Evolutionary conservation across 2,329 filamentous ascomycete genomes (phyloP).

Genomic region (Colletotrichum salicis): DNA sequence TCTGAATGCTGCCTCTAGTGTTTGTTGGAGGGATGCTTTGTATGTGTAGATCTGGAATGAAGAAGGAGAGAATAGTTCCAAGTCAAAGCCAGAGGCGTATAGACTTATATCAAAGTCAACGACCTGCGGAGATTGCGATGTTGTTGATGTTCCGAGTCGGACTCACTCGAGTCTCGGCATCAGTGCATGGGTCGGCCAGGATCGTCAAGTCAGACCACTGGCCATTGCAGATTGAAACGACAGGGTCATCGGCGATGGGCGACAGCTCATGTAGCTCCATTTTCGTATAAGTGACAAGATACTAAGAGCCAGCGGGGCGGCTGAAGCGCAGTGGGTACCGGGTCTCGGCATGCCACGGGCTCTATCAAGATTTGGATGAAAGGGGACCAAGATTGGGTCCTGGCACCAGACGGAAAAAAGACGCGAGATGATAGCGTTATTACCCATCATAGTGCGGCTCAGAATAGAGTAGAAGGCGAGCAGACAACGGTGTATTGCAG

Average conservation of each 20-base stretch:
- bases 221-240: neutral
- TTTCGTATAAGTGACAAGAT: conserved; percentile 3
- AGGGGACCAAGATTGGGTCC: neutral
- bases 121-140: neutral
- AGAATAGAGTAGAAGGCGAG: neutral
- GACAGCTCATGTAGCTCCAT: neutral
- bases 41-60: neutral
- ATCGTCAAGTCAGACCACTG: conserved; percentile 24
- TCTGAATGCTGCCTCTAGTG: neutral
- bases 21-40: neutral
- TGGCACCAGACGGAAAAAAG: neutral
- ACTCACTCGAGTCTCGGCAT: neutral
- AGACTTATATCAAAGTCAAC: conserved; percentile 20
- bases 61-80: neutral
- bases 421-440: conserved; percentile 2
- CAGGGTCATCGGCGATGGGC: conserved; percentile 19
- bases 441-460: neutral
- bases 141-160: neutral
- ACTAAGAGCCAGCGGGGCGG: neutral
- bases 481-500: neutral
- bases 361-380: neutral
- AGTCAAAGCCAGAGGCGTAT: neutral
- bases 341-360: neutral
- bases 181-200: neutral
- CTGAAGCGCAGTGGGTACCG: neutral